phyloP scores from a whole-genome alignment of 1,284 basidiomycete species.

The Heimioporus retisporus region DNA sequence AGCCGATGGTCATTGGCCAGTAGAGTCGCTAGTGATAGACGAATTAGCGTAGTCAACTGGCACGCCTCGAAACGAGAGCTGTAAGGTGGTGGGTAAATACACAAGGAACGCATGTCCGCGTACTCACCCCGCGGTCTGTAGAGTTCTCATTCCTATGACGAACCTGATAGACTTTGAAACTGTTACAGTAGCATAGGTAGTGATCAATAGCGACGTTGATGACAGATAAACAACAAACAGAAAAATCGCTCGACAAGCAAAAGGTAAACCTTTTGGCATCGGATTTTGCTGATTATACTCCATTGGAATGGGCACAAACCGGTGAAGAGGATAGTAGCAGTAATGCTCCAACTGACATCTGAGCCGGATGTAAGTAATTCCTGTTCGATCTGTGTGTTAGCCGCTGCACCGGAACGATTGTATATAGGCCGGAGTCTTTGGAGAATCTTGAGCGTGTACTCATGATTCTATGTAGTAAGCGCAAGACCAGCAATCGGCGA shows the following conservation, averaged over 20 bases:
- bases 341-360: conserved; percentile 80
- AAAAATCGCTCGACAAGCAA: background rate
- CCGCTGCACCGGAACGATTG: conserved; percentile 51
- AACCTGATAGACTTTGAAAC: conserved; percentile 70
- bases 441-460: conserved; percentile 29
- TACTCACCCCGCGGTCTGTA: conserved; percentile 73
- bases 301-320: conserved; percentile 67
- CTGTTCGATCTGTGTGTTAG: conserved; percentile 64
- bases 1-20: conserved; percentile 14
- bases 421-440: background rate
- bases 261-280: conserved; percentile 74
- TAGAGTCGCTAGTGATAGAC: conserved; percentile 3
- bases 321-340: conserved; percentile 85
- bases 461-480: conserved; percentile 76
- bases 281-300: conserved; percentile 78
- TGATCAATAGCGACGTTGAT: conserved; percentile 69
- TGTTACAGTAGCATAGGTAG: conserved; percentile 75
- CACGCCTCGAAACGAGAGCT: conserved; percentile 29
- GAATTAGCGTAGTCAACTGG: conserved; percentile 17
- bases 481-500: conserved; percentile 70
- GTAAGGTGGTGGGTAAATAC: conserved; percentile 21
- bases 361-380: conserved; percentile 71
- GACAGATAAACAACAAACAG: conserved; percentile 68
- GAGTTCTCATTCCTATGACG: conserved; percentile 78
- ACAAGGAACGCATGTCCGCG: background rate